Percentiles rank a stretch among this genome's conserved stretches.
phyloP scores from a whole-genome alignment of 176 grass and related monocot genomes.

The Otatea glauca region DNA sequence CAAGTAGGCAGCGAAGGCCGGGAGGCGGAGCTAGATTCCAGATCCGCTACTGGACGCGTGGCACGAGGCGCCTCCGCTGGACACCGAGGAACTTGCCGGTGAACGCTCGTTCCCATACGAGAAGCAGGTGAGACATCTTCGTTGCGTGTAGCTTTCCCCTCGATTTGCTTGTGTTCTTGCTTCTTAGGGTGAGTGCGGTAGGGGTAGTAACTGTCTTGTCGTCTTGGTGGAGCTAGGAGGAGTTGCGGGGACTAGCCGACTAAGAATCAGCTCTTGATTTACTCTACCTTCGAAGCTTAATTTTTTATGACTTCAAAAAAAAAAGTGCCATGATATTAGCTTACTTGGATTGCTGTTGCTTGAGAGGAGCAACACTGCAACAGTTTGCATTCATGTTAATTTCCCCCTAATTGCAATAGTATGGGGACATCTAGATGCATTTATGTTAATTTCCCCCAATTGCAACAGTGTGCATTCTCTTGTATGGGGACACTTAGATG shows the following conservation, averaged over 20 bases:
- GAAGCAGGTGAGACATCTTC: conserved; percentile 63
- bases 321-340: background rate
- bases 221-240: background rate
- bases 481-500: background rate
- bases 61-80: background rate
- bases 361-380: conserved; percentile 23
- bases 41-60: too few relatives aligned
- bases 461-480: conserved; percentile 2
- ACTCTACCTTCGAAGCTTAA: background rate
- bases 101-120: conserved; percentile 54
- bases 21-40: too few relatives aligned
- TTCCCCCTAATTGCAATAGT: background rate
- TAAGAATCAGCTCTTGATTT: background rate
- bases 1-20: too few relatives aligned
- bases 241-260: conserved; percentile 22
- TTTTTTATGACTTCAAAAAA: background rate
- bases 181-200: background rate
- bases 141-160: background rate
- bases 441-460: too few relatives aligned
- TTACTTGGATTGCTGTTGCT: background rate
- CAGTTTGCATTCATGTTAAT: background rate
- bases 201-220: background rate
- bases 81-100: conserved; percentile 50
- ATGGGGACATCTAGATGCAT: too few relatives aligned
- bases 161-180: background rate